A percentile compares a stretch with the other conserved stretches of the same genome.
Conservation (phyloP, 1,284 basidiomycete genomes). For the Moesziomyces sp. region DNA sequence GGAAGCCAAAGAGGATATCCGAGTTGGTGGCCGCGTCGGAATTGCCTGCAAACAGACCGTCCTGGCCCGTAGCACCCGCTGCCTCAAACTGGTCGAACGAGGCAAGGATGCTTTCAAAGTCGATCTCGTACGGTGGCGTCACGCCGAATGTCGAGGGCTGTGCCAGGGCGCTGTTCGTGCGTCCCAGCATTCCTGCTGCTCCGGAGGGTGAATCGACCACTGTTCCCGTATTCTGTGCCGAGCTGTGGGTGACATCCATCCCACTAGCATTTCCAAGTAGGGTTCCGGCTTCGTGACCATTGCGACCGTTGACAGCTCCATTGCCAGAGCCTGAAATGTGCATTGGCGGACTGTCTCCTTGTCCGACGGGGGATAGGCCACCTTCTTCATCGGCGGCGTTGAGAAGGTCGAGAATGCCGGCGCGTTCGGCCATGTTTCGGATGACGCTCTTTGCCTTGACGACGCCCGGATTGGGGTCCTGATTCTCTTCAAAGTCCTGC, state of each 20-base stretch:
- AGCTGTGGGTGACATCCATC: too few relatives aligned
- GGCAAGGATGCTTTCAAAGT: conserved; percentile 25
- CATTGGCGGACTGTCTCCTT: not conserved
- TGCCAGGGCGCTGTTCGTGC: not conserved
- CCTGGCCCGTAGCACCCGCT: not conserved
- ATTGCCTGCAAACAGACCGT: conserved; percentile 2
- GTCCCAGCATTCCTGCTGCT: not conserved
- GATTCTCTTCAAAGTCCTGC: conserved; percentile 29
- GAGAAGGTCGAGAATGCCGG: conserved; percentile 14
- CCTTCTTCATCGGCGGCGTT: not conserved
- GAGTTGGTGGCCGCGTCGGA: conserved; percentile 12
- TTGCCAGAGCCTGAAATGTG: not conserved
- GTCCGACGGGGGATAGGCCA: conserved; percentile 6
- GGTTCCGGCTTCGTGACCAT: not conserved
- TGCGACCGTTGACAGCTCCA: too few relatives aligned
- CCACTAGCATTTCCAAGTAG: too few relatives aligned
- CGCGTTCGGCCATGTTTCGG: conserved; percentile 24
- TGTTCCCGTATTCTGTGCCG: not conserved
- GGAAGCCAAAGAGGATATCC: conserved; percentile 27
- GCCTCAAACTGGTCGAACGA: conserved; percentile 24
- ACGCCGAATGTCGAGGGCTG: not conserved
- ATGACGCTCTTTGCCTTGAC: conserved; percentile 26
- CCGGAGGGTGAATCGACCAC: not conserved
- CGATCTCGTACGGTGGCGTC: conserved; percentile 26
- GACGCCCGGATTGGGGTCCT: conserved; percentile 23